Evolutionary conservation across 345 rosid genomes (phyloP).

Genomic region (Punica granatum): DNA sequence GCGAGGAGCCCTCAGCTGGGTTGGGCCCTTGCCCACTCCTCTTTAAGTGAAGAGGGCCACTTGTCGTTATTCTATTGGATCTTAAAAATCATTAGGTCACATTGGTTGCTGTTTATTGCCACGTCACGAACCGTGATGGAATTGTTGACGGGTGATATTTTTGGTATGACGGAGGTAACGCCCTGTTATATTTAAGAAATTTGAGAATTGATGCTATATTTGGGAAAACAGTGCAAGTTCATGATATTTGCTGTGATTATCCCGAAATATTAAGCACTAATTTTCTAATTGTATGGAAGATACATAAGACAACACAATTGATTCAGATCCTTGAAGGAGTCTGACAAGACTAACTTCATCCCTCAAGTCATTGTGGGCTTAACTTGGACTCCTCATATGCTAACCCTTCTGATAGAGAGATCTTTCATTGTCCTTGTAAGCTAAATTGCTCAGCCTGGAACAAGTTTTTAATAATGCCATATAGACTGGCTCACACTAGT

Average conservation of each 20-base stretch:
- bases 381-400: neutral
- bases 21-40: too few species aligned
- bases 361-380: neutral
- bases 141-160: too few species aligned
- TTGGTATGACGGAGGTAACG: too few species aligned
- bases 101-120: too few species aligned
- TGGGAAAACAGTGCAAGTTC: too few species aligned
- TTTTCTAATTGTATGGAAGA: neutral
- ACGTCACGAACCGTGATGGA: too few species aligned
- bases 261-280: neutral
- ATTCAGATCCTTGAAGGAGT: neutral
- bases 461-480: slow-evolving; percentile 64
- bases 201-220: neutral
- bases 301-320: neutral
- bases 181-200: too few species aligned
- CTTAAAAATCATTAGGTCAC: too few species aligned
- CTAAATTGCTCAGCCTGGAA: slow-evolving; percentile 49
- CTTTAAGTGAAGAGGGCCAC: too few species aligned
- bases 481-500: slow-evolving; percentile 34
- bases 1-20: too few species aligned
- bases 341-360: neutral
- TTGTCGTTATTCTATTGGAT: too few species aligned
- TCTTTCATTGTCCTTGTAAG: slow-evolving; percentile 8
- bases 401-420: neutral
- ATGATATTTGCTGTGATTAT: too few species aligned